Conservation (phyloP, 768 basidiomycete species). For the Leucocoprinus birnbaumii region DNA sequence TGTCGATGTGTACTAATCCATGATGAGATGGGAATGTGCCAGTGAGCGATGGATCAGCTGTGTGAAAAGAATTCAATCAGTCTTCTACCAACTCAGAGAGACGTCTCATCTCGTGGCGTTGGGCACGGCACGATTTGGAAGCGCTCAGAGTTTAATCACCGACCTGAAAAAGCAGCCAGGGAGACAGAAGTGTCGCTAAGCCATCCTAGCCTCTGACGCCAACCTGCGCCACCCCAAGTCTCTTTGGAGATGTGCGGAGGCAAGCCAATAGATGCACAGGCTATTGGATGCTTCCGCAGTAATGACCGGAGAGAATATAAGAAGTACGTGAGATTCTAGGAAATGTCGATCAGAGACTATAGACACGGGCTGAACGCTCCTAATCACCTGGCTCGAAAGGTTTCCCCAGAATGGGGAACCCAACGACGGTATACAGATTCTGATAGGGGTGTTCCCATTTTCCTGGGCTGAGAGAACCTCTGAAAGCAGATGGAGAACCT, state of each 20-base stretch:
- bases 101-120: not conserved
- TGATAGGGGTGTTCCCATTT: constrained; percentile 33
- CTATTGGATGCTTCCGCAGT: constrained; percentile 53
- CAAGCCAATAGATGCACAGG: constrained; percentile 67
- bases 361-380: constrained; percentile 1
- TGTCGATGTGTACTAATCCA: constrained; percentile 77
- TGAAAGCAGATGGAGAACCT: constrained; percentile 24
- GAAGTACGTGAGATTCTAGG: constrained; percentile 69
- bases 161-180: constrained; percentile 78
- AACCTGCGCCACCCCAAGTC: constrained; percentile 59
- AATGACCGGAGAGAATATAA: constrained; percentile 63
- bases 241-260: constrained; percentile 61
- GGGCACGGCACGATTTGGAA: not conserved
- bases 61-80: not conserved
- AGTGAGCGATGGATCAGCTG: constrained; percentile 77
- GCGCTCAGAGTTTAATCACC: not conserved
- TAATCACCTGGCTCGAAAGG: constrained; percentile 47
- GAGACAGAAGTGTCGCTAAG: constrained; percentile 72
- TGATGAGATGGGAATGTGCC: constrained; percentile 80
- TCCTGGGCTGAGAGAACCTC: constrained; percentile 25
- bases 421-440: constrained; percentile 61
- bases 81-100: not conserved
- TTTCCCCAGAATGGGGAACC: constrained; percentile 75
- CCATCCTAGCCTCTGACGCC: constrained; percentile 81
- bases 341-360: constrained; percentile 4